Evolutionary conservation across 208 protist species (phyloP).

Genomic region (Trypanosoma avium): DNA sequence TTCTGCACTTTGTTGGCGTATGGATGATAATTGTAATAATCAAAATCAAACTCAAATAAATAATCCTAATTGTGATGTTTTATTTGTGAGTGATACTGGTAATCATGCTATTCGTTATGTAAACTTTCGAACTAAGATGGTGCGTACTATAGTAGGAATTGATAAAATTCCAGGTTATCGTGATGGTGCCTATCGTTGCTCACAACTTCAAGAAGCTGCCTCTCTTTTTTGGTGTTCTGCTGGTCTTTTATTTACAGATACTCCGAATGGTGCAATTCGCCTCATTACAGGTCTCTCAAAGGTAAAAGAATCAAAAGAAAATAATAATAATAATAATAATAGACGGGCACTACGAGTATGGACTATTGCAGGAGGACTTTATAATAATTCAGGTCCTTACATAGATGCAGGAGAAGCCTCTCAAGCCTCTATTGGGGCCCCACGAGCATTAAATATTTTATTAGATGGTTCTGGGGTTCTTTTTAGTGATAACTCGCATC

Average conservation of each 20-base stretch:
- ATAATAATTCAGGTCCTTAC: constrained; percentile 14
- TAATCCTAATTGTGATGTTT: constrained; percentile 27
- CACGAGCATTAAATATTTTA: too few species aligned
- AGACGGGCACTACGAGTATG: constrained; percentile 39
- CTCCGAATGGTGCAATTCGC: constrained; percentile 57
- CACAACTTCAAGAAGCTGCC: constrained; percentile 49
- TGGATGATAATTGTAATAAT: constrained; percentile 24
- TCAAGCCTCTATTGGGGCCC: too few species aligned
- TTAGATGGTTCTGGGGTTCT: constrained; percentile 44
- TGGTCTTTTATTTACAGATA: constrained; percentile 70
- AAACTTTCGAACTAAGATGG: constrained; percentile 55
- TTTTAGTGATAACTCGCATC: constrained; percentile 44
- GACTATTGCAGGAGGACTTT: constrained; percentile 51
- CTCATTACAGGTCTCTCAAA: constrained; percentile 48
- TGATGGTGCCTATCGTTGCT: constrained; percentile 55
- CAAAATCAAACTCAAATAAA: background rate
- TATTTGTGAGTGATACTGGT: constrained; percentile 82
- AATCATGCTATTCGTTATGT: constrained; percentile 75
- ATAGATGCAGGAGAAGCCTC: too few species aligned
- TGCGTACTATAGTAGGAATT: constrained; percentile 73
- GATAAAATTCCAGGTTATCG: constrained; percentile 74
- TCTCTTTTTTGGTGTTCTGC: constrained; percentile 55
- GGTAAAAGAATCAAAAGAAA: background rate
- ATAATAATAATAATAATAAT: background rate
- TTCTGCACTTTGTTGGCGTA: constrained; percentile 73